phyloP scores from a whole-genome alignment of 2,329 filamentous ascomycete species.

The Colletotrichum sp. region DNA sequence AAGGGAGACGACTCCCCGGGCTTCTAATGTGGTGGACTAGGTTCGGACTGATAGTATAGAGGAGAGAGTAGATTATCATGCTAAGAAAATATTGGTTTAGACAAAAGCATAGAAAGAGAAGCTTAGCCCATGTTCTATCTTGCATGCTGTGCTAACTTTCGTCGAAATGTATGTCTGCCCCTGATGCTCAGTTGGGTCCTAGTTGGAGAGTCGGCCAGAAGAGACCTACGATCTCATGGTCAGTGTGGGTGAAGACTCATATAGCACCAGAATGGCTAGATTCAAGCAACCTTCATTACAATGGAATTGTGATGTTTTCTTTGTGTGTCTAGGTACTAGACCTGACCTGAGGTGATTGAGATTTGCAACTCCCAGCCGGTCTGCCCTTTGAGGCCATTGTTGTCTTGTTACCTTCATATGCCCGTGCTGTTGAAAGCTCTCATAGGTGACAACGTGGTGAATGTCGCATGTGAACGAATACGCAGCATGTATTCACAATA shows the following conservation, averaged over 20 bases:
- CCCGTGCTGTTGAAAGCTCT: background rate
- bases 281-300: accelerated
- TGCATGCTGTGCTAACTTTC: background rate
- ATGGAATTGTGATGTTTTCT: background rate
- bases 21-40: background rate
- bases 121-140: background rate
- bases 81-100: background rate
- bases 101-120: background rate
- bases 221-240: background rate
- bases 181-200: background rate
- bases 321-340: background rate
- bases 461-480: background rate
- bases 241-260: no score
- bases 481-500: background rate
- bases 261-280: accelerated
- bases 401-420: background rate
- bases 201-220: background rate
- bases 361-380: background rate
- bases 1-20: background rate
- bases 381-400: background rate
- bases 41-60: background rate
- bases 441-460: background rate
- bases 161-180: background rate
- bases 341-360: background rate
- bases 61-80: background rate